phyloP scores from a whole-genome alignment of 352 stramenopile species.

The Pilasporangium apinafurcum region DNA sequence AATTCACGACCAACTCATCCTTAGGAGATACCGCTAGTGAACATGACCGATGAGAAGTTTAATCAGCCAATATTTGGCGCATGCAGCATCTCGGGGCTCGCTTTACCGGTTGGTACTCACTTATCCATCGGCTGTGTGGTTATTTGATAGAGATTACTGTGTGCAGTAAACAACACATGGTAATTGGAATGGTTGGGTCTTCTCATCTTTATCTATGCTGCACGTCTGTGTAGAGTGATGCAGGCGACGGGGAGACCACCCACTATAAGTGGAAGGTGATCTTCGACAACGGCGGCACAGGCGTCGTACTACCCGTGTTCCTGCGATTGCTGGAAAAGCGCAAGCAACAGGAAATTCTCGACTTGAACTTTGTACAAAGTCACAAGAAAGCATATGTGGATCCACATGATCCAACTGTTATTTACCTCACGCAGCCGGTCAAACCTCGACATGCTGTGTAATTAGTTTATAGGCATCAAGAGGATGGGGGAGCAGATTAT shows the following conservation, averaged over 20 bases:
- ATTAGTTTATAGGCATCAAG: no score
- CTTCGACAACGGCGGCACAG: conserved; percentile 81
- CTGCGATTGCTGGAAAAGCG: conserved; percentile 71
- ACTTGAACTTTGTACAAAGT: conserved; percentile 66
- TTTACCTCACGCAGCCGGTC: conserved; percentile 76
- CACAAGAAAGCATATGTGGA: conserved; percentile 84
- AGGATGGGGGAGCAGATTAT: no score
- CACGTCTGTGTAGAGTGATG: no score
- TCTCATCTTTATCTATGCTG: no score
- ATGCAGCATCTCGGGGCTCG: conserved; percentile 79
- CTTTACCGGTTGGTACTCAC: conserved; percentile 29
- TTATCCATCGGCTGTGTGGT: background rate
- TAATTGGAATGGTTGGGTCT: no score
- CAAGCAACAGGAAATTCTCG: conserved; percentile 71
- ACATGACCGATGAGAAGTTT: conserved; percentile 86
- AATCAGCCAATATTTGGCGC: conserved; percentile 88
- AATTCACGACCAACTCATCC: background rate
- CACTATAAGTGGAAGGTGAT: conserved; percentile 85
- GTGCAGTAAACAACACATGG: no score
- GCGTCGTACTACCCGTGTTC: conserved; percentile 80
- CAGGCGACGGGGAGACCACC: conserved; percentile 27
- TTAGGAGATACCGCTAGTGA: conserved; percentile 66
- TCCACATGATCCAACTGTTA: conserved; percentile 79
- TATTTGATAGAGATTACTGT: background rate
- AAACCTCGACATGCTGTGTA: no score